Percentiles rank a stretch among this genome's conserved stretches.
Evolutionary conservation across 148 eudicot genomes (phyloP).

Genomic region (Cornus florida): DNA sequence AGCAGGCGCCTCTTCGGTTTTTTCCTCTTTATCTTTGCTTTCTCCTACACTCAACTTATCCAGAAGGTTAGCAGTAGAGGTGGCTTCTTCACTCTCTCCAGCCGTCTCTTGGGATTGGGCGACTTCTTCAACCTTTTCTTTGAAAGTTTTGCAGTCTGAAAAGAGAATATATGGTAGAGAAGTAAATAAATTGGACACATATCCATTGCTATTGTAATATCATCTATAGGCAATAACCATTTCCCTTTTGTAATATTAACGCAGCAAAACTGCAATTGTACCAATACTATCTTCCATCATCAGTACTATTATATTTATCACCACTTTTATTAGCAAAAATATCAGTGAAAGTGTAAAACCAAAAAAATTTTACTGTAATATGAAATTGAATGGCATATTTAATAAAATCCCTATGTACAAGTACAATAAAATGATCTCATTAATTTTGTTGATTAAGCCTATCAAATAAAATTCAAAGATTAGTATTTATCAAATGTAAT

Average conservation of each 20-base stretch:
- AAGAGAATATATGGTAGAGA: not conserved
- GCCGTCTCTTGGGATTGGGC: slow-evolving; percentile 11
- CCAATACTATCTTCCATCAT: not conserved
- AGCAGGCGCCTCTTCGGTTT: slow-evolving; percentile 8
- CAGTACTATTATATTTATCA: not conserved
- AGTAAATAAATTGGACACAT: not conserved
- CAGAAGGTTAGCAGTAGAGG: slow-evolving; percentile 13
- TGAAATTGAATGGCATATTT: not conserved
- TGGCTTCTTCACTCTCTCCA: slow-evolving; percentile 9
- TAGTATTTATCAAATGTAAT: not conserved
- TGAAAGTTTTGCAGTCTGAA: slow-evolving; percentile 15
- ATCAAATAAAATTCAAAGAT: not conserved
- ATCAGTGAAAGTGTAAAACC: too few relatives aligned
- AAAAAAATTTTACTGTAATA: not conserved
- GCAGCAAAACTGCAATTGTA: not conserved
- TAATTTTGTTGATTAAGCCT: not conserved
- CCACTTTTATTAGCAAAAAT: too few relatives aligned
- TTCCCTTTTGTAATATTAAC: not conserved
- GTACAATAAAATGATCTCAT: too few relatives aligned
- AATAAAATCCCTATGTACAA: not conserved
- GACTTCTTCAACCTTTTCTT: slow-evolving; percentile 22
- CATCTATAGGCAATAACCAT: not conserved
- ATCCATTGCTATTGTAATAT: too few relatives aligned
- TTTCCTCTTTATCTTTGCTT: slow-evolving; percentile 12
- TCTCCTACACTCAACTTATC: slow-evolving; percentile 14